Evolutionary conservation across 495 filamentous ascomycete species (phyloP).

Genomic region (Annulohypoxylon maeteangense): DNA sequence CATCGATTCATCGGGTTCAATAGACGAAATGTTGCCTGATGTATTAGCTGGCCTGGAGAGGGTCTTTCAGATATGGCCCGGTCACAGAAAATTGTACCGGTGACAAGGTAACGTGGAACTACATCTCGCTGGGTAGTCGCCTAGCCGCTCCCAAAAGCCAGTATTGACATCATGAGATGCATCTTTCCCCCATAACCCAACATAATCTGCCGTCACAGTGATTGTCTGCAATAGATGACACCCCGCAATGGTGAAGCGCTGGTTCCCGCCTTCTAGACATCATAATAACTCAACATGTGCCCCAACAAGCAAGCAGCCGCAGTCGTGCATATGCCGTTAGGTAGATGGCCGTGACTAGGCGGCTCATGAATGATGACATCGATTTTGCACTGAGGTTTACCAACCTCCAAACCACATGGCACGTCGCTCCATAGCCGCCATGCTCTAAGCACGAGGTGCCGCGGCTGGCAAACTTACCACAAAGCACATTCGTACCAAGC

Average conservation of each 20-base stretch:
- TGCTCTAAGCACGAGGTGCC: background rate
- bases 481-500: background rate
- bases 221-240: slow-evolving; percentile 22
- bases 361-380: background rate
- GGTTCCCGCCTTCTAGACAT: slow-evolving; percentile 8
- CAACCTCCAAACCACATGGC: slow-evolving; percentile 9
- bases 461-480: background rate
- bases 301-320: slow-evolving; percentile 15
- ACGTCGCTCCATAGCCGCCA: slow-evolving; percentile 1
- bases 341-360: background rate
- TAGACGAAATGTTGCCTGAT: background rate
- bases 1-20: background rate
- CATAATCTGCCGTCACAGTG: background rate
- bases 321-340: slow-evolving; percentile 12
- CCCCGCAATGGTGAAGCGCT: slow-evolving; percentile 19
- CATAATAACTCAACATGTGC: slow-evolving; percentile 12
- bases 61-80: too few relatives aligned
- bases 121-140: background rate
- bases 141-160: background rate
- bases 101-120: slow-evolving; percentile 1
- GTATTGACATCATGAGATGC: background rate
- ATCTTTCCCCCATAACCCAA: background rate
- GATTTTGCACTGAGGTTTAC: background rate
- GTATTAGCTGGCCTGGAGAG: too few relatives aligned
- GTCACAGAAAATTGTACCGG: background rate